Evolutionary conservation across 805 yeast species (phyloP).

Genomic region (Metschnikowia koreensis): DNA sequence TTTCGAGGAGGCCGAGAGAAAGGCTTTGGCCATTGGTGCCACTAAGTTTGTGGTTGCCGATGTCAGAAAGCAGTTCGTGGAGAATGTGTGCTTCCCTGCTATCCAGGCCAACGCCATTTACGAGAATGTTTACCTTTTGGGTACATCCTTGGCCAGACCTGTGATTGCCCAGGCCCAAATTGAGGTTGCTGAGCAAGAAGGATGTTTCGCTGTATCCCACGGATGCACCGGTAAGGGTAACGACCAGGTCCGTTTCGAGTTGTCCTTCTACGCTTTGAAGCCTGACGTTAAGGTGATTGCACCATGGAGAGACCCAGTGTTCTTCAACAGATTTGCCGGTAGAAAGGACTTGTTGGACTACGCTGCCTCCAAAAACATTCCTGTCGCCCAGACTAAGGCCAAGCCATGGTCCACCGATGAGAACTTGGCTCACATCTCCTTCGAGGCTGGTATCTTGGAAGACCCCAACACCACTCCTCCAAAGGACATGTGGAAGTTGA

Average conservation of each 20-base stretch:
- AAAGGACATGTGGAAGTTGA: slow-evolving; percentile 99
- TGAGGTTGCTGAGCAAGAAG: slow-evolving; percentile 93
- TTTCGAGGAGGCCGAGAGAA: slow-evolving; percentile 93
- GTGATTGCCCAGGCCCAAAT: slow-evolving; percentile 98
- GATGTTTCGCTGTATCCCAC: slow-evolving; percentile 97
- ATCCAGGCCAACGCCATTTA: slow-evolving; percentile 96
- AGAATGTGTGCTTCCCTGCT: slow-evolving; percentile 92
- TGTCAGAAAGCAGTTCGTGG: slow-evolving; percentile 92
- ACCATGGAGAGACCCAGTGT: slow-evolving; percentile 98
- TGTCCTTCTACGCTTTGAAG: slow-evolving; percentile 94
- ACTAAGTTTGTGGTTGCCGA: slow-evolving; percentile 92
- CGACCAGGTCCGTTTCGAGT: slow-evolving; percentile 98
- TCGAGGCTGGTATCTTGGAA: slow-evolving; percentile 98
- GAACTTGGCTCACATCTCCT: slow-evolving; percentile 97
- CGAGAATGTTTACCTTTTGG: slow-evolving; percentile 94
- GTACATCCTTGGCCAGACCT: slow-evolving; percentile 98
- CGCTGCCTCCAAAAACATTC: slow-evolving; percentile 88
- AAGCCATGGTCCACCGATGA: slow-evolving; percentile 99
- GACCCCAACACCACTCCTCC: slow-evolving; percentile 99
- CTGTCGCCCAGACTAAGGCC: slow-evolving; percentile 95
- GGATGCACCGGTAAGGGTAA: slow-evolving; percentile 99
- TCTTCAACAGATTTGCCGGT: slow-evolving; percentile 95
- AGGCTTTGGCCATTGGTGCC: slow-evolving; percentile 96
- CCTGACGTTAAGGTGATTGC: slow-evolving; percentile 97
- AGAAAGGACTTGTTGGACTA: slow-evolving; percentile 94